Evolutionary conservation across 306 rosid genomes (phyloP).

Genomic region (Acacia confusa): DNA sequence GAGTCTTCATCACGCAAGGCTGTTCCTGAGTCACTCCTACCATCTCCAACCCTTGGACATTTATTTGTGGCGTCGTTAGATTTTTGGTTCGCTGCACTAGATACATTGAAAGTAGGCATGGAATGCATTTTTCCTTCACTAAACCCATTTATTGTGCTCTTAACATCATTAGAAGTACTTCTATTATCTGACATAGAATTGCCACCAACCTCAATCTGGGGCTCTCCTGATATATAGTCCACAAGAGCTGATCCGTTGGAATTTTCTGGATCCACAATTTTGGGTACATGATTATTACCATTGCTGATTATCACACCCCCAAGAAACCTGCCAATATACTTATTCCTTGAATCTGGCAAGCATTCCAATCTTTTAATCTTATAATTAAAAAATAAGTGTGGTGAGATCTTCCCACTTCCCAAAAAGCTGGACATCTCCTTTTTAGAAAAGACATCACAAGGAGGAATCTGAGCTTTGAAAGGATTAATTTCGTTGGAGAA

Average conservation of each 20-base stretch:
- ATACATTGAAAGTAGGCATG: constrained; percentile 25
- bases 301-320: constrained; percentile 29
- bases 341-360: constrained; percentile 44
- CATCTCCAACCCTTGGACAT: constrained; percentile 38
- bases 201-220: constrained; percentile 34
- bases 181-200: constrained; percentile 39
- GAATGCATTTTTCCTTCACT: constrained; percentile 39
- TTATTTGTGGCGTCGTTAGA: constrained; percentile 37
- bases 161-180: constrained; percentile 43
- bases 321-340: constrained; percentile 28
- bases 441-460: constrained; percentile 68
- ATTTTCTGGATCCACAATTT: constrained; percentile 42
- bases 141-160: constrained; percentile 44
- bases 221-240: constrained; percentile 39
- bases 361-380: constrained; percentile 48
- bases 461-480: constrained; percentile 82
- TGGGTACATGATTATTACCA: constrained; percentile 34
- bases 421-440: constrained; percentile 73
- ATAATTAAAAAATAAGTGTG: constrained; percentile 50
- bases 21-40: constrained; percentile 40
- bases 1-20: constrained; percentile 51
- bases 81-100: constrained; percentile 32
- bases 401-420: constrained; percentile 56
- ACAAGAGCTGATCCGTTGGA: constrained; percentile 40
- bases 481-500: constrained; percentile 58